A percentile compares a stretch with the other conserved stretches of the same genome.
phyloP scores from a whole-genome alignment of 75 land plant species.

The Pseudotsuga menziesii region DNA sequence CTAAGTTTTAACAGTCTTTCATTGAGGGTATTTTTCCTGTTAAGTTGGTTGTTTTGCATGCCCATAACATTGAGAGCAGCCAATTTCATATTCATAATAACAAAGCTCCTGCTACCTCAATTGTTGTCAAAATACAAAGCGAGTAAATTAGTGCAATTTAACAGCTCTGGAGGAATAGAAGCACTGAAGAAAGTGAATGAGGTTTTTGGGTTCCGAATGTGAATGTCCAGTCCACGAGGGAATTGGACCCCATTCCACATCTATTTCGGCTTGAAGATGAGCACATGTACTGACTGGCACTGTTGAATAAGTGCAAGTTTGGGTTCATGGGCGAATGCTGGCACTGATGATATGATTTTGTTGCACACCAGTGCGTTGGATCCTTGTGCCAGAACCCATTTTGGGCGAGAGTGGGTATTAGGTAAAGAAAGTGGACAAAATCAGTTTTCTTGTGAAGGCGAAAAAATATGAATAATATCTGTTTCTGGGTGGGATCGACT shows the following conservation, averaged over 20 bases:
- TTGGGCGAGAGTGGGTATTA: no score
- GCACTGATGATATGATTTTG: no score
- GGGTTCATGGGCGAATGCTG: no score
- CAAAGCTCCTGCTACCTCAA: conserved; percentile 48
- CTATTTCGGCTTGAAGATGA: no score
- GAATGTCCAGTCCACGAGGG: conserved; percentile 54
- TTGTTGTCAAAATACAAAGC: conserved; percentile 54
- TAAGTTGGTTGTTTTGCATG: conserved; percentile 49
- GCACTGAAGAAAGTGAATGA: conserved; percentile 49
- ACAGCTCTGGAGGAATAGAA: conserved; percentile 42
- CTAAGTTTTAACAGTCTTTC: conserved; percentile 34
- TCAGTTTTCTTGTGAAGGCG: no score
- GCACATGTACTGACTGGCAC: no score
- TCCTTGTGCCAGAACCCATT: no score
- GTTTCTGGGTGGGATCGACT: no score
- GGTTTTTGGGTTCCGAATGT: conserved; percentile 54
- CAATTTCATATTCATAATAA: conserved; percentile 54
- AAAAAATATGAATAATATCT: no score
- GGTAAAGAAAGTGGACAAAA: no score
- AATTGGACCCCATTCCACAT: conserved; percentile 22
- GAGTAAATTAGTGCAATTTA: conserved; percentile 39
- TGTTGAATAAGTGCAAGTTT: no score
- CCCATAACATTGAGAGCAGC: conserved; percentile 48
- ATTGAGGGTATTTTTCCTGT: conserved; percentile 57
- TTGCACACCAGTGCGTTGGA: no score